Base-by-base conservation (phyloP, 108 stramenopile genomes). In the Aurantiochytrium sp. region DNA sequence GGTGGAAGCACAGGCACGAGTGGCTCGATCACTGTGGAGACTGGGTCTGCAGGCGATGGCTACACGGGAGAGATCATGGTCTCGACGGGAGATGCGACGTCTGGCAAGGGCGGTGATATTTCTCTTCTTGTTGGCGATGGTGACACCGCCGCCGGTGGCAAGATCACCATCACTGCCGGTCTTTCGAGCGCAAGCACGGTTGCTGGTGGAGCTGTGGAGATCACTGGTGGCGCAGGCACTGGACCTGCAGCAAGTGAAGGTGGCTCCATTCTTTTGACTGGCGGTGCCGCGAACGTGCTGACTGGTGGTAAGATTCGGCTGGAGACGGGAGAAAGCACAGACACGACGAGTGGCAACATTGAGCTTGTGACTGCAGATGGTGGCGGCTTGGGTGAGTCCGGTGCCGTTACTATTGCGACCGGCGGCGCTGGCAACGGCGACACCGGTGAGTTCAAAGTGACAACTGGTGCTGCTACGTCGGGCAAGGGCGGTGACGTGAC, bases 61-160 rank as follows among this genome's bases (percentile, higher is more conserved):
- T n/a, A n/a, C n/a, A n/a, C n/a, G n/a, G n/a, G n/a, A n/a, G n/a
- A n/a, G n/a, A n/a, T n/a, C n/a, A n/a, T n/a, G n/a, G n/a, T n/a
- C n/a, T n/a, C n/a, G n/a, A n/a, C n/a, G n/a, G n/a, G n/a, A n/a
- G n/a, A n/a, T n/a, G n/a, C n/a, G n/a, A n/a, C n/a, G n/a, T n/a
- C n/a, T n/a, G n/a, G n/a, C n/a, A n/a, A n/a, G n/a, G n/a, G n/a
- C n/a, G n/a, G n/a, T n/a, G n/a, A n/a, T n/a, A n/a, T n/a, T n/a
- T n/a, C n/a, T n/a, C n/a, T n/a, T 5, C 47, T 59, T 4, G 93
- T 94, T 23, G 93, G 93, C 5, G 25, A 72, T 4, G 93, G 93
- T n/a, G n/a, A 90, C 45, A 21, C 83, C 3, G 91, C 43, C 1
- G 91, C 64, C 14, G 89, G 89, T 2, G 89, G 89, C 29, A 18